Base-by-base conservation (phyloP, 371 early-diverging fungal genomes). In the Batkoa obscura region DNA sequence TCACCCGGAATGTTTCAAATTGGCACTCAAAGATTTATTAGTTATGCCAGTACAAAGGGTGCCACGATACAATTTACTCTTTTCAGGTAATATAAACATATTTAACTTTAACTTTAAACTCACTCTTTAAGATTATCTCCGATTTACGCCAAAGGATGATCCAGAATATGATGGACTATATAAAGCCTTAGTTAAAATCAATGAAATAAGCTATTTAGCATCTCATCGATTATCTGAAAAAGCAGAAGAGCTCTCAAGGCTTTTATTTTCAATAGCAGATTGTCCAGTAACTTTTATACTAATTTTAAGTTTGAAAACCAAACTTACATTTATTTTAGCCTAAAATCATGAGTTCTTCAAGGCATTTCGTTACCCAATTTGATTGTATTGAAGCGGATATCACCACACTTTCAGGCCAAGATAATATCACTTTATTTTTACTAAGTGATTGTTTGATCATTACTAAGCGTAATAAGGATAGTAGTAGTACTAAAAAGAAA, bases 11-110 rank as follows among this genome's bases (percentile, higher is more conserved):
- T 68, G 68, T 60, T 56, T 60, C 43, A 71, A 68, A 56, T 65
- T 70, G n/a, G 67, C 61, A 32, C 54, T 72, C 41, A 62, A 60
- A 55, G 73, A 72, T 56, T 58, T 73, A 42, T 61, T 74, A 41
- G 68, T 74, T 34, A 64, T 67, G 63, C 74, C 74, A 2, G 70
- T 73, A 13, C 74, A 74, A 59, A 58, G 74, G 23, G 68, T 74
- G 17, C 74, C 72, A 8, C 68, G 71, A 23, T 74, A 74, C 58
- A 65, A 62, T 23, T 55, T 74, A 42, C 60, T 74, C 15, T 61
- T 74, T 36, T 65, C 65, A 35, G 51, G 58, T 50, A 51, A 43
- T n/a, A 39, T 9, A 17, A 17, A 43, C 12, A 32, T 31, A 34
- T 1, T 13, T 43, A 4, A 43, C 10, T 41, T 6, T 39, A n/a